These are phyloP conservation scores for Chaetomiaceae sp. DNA, from an alignment of 2,329 filamentous ascomycete species.

Conservation along the genomic window DNA sequence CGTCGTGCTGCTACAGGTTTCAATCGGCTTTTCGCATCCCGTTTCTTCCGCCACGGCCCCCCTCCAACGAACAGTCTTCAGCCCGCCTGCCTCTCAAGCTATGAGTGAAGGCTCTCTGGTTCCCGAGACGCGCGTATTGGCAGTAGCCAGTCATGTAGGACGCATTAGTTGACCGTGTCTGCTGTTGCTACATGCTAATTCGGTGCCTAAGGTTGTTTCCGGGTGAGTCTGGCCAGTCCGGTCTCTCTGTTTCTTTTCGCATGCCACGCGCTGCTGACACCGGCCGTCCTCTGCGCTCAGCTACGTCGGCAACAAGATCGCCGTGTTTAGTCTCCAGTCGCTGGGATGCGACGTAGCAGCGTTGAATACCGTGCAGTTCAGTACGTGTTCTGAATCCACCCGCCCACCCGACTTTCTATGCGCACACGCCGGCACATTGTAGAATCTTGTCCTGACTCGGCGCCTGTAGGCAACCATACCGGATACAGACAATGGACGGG, in stretches of 20 bases:
- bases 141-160: slow-evolving; percentile 91
- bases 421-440: background rate
- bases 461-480: slow-evolving; percentile 76
- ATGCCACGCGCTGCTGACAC: slow-evolving; percentile 1
- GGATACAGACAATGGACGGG: slow-evolving; percentile 88
- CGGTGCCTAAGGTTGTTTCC: slow-evolving; percentile 58
- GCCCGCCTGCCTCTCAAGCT: background rate
- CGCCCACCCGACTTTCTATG: background rate
- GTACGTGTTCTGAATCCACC: slow-evolving; percentile 49
- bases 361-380: slow-evolving; percentile 96
- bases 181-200: slow-evolving; percentile 21
- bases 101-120: slow-evolving; percentile 43
- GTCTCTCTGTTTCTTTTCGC: background rate
- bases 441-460: slow-evolving; percentile 2
- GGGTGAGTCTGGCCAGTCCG: slow-evolving; percentile 52
- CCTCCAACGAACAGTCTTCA: background rate
- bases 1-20: background rate
- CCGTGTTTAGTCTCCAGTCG: slow-evolving; percentile 88
- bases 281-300: slow-evolving; percentile 34
- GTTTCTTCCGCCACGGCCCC: background rate
- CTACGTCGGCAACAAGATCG: slow-evolving; percentile 97
- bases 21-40: background rate
- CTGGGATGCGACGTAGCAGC: slow-evolving; percentile 91
- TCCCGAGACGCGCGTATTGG: slow-evolving; percentile 66
- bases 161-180: slow-evolving; percentile 7